Percentiles rank a stretch among this genome's conserved stretches.
Evolutionary conservation across 306 rosid species (phyloP).

Genomic region (Vigna reflexopilosa): DNA sequence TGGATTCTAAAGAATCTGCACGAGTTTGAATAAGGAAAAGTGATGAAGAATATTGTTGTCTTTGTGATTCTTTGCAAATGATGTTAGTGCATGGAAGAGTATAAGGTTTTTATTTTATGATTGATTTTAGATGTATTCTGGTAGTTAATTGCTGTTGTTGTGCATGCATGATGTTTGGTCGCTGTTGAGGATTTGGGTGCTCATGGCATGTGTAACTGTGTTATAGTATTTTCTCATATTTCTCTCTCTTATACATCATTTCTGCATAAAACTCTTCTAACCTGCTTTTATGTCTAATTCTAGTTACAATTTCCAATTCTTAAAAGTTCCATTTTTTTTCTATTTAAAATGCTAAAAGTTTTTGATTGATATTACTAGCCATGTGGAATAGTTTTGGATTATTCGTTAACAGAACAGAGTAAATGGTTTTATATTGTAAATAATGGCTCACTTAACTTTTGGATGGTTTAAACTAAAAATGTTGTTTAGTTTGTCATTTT

Average conservation of each 20-base stretch:
- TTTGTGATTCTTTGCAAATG: slow-evolving; percentile 51
- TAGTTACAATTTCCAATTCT: no score
- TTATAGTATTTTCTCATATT: slow-evolving; percentile 49
- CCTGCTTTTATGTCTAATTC: no score
- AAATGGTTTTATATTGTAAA: no score
- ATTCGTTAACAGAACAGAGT: no score
- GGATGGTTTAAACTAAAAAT: no score
- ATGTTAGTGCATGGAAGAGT: slow-evolving; percentile 50
- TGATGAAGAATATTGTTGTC: slow-evolving; percentile 12
- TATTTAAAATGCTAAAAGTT: no score
- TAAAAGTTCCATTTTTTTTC: no score
- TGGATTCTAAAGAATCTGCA: slow-evolving; percentile 43
- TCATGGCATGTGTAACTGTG: slow-evolving; percentile 47
- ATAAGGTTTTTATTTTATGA: slow-evolving; percentile 45
- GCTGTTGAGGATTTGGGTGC: slow-evolving; percentile 46
- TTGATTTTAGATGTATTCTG: slow-evolving; percentile 46
- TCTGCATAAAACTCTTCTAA: background rate
- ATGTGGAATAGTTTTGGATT: no score
- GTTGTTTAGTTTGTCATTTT: no score
- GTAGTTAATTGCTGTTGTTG: slow-evolving; percentile 34
- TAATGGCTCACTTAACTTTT: no score
- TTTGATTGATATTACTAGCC: no score
- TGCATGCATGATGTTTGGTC: slow-evolving; percentile 30
- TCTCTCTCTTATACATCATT: slow-evolving; percentile 41
- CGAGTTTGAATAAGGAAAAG: slow-evolving; percentile 40